These are phyloP conservation scores for Casaregolazyma suthepensis DNA, from an alignment of 1,139 yeast genomes.

Conservation along the genomic window DNA sequence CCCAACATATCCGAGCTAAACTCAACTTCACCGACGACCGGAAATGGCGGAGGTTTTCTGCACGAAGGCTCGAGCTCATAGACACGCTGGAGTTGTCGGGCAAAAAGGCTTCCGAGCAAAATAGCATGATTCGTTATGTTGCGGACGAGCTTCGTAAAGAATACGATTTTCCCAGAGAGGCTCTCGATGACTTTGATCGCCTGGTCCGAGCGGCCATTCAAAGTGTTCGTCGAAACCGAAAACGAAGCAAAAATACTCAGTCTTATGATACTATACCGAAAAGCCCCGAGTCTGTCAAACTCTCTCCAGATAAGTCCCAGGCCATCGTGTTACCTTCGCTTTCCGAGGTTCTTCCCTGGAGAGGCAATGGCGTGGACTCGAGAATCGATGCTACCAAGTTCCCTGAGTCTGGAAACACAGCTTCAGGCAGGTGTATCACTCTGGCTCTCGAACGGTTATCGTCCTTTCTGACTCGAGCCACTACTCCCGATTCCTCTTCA, in stretches of 20 bases:
- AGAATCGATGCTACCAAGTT: not conserved
- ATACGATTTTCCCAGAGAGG: constrained; percentile 58
- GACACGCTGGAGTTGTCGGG: constrained; percentile 72
- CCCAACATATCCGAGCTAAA: constrained; percentile 67
- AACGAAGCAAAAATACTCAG: constrained; percentile 32
- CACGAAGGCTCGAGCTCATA: constrained; percentile 79
- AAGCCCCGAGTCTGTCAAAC: not conserved
- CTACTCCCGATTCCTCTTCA: not conserved
- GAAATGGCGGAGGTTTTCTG: constrained; percentile 83
- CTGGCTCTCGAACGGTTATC: constrained; percentile 11
- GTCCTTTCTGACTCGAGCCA: constrained; percentile 6
- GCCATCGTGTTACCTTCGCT: not conserved
- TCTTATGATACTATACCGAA: not conserved
- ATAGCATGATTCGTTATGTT: constrained; percentile 65
- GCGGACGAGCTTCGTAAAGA: constrained; percentile 72
- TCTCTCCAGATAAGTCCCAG: not conserved
- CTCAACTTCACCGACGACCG: constrained; percentile 74
- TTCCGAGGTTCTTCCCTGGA: constrained; percentile 4
- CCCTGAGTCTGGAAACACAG: not conserved
- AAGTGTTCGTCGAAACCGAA: constrained; percentile 61
- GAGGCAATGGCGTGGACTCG: not conserved
- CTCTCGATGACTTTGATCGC: constrained; percentile 71
- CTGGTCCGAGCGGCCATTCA: constrained; percentile 92
- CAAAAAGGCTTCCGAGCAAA: constrained; percentile 90
- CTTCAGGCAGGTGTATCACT: constrained; percentile 4